phyloP scores from a whole-genome alignment of 495 filamentous ascomycete genomes.

The Tuber calosporum region DNA sequence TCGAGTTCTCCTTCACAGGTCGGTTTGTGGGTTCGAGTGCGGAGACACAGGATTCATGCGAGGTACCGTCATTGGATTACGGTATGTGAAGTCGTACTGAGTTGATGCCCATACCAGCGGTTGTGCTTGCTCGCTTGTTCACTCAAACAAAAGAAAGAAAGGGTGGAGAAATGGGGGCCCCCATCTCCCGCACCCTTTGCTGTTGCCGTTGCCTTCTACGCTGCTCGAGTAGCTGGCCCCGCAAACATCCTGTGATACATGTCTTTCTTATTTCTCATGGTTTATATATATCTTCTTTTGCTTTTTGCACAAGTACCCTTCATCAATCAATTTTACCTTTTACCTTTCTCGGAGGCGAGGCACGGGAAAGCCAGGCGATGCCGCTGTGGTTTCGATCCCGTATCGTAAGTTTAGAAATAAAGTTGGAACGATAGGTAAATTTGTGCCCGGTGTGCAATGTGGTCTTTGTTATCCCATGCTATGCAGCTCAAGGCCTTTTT shows the following conservation, averaged over 20 bases:
- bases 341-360: not conserved
- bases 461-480: not conserved
- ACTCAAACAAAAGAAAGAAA: not conserved
- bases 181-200: not conserved
- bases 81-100: not conserved
- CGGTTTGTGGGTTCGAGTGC: not conserved
- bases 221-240: not conserved
- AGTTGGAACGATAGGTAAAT: not conserved
- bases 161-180: not conserved
- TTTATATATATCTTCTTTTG: not conserved
- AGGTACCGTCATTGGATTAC: not conserved
- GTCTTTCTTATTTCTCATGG: not conserved
- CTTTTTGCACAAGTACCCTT: not conserved
- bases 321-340: not conserved
- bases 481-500: not conserved
- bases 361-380: not conserved
- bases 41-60: not conserved
- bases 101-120: no score
- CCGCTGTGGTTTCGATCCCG: not conserved
- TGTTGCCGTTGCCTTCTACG: not conserved
- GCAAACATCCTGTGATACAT: not conserved
- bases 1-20: not conserved
- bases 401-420: not conserved
- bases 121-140: not conserved
- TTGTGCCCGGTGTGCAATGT: not conserved